phyloP scores from a whole-genome alignment of 306 rosid species.

The Prunus salicina region DNA sequence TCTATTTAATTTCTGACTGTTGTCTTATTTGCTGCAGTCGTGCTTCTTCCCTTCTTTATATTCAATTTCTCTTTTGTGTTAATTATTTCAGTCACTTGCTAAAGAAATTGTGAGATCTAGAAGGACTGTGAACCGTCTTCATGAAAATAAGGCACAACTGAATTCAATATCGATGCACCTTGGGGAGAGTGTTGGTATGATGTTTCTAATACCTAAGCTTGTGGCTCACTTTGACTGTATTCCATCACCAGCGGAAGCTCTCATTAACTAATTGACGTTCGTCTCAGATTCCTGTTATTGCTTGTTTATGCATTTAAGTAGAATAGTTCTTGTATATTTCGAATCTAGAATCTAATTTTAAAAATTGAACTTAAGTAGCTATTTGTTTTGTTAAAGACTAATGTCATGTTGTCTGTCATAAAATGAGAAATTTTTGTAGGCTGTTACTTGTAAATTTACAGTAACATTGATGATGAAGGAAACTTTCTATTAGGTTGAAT shows the following conservation, averaged over 20 bases:
- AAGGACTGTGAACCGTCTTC: slow-evolving; percentile 86
- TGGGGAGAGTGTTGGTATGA: slow-evolving; percentile 98
- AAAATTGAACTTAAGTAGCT: neutral
- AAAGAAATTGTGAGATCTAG: slow-evolving; percentile 85
- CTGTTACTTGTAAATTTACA: neutral
- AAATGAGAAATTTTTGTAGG: neutral
- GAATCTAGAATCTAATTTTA: neutral
- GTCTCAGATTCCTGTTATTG: neutral
- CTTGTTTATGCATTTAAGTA: neutral
- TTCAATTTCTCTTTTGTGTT: neutral
- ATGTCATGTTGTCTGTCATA: neutral
- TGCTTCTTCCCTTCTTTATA: neutral
- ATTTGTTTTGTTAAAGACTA: neutral
- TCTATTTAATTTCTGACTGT: neutral
- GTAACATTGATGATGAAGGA: neutral
- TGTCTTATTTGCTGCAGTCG: neutral
- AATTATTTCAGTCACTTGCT: slow-evolving; percentile 69
- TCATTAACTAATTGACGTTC: neutral
- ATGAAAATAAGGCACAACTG: slow-evolving; percentile 90
- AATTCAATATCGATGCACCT: slow-evolving; percentile 99
- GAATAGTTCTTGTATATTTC: neutral
- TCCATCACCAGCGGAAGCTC: neutral
- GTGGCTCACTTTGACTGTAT: neutral
- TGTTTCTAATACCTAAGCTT: neutral
- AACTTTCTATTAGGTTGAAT: neutral